Evolutionary conservation across 2,329 filamentous ascomycete species (phyloP).

Genomic region (Aspergillus sp.): DNA sequence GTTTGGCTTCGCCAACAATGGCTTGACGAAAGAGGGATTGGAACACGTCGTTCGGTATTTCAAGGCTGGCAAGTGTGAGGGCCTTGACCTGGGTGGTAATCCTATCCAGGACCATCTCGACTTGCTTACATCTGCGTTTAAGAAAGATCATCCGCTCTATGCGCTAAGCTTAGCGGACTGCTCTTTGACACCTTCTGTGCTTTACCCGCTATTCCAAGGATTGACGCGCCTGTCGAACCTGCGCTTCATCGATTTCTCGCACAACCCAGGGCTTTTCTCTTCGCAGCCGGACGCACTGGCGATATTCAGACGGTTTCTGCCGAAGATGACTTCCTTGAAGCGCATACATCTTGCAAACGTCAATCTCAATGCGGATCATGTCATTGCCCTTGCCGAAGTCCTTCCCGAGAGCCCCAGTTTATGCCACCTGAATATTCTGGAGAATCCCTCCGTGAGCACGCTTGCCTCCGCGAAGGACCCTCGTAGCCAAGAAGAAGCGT

Average conservation of each 20-base stretch:
- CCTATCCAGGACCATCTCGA: conserved; percentile 52
- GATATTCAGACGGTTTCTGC: conserved; percentile 72
- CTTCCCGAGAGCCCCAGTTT: conserved; percentile 73
- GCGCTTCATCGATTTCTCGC: conserved; percentile 84
- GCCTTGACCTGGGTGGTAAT: conserved; percentile 82
- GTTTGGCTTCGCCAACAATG: conserved; percentile 75
- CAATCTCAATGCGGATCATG: conserved; percentile 74
- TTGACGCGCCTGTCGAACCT: conserved; percentile 63
- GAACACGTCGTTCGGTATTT: conserved; percentile 70
- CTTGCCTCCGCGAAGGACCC: conserved; percentile 73
- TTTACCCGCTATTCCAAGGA: conserved; percentile 67
- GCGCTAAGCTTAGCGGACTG: conserved; percentile 82
- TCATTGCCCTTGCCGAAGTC: conserved; percentile 83
- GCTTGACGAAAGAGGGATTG: conserved; percentile 64
- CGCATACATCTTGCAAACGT: conserved; percentile 82
- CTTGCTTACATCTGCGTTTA: conserved; percentile 29
- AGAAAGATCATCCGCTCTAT: conserved; percentile 53
- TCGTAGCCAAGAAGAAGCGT: conserved; percentile 81
- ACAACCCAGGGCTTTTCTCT: conserved; percentile 75
- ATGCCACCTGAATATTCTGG: conserved; percentile 77
- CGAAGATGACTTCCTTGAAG: conserved; percentile 67
- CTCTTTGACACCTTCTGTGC: conserved; percentile 62
- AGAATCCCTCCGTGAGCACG: conserved; percentile 57
- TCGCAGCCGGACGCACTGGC: conserved; percentile 64
- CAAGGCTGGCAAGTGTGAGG: conserved; percentile 68